A percentile compares a stretch with the other conserved stretches of the same genome.
phyloP scores from a whole-genome alignment of 2,329 filamentous ascomycete genomes.

The Scopulariopsis brevicaulis region DNA sequence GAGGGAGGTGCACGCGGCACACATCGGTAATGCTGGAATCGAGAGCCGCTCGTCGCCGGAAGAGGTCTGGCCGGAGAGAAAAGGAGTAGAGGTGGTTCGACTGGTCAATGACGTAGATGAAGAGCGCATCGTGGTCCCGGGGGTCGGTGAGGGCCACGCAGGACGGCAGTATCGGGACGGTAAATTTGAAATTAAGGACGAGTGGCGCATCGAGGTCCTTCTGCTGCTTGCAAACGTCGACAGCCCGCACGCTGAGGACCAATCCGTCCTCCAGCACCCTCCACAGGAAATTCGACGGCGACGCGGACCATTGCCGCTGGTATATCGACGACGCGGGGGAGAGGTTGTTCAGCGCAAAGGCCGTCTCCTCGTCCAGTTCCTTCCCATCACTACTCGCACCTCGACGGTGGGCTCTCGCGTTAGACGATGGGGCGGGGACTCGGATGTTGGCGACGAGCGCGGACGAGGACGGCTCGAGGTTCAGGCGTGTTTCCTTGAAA shows the following conservation, averaged over 20 bases:
- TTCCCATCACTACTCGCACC: constrained; percentile 7
- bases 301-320: constrained; percentile 64
- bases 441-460: constrained; percentile 61
- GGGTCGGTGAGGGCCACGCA: constrained; percentile 78
- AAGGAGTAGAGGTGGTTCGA: constrained; percentile 75
- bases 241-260: constrained; percentile 69
- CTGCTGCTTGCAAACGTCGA: constrained; percentile 65
- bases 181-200: constrained; percentile 68
- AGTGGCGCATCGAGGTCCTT: constrained; percentile 56
- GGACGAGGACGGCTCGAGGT: constrained; percentile 61
- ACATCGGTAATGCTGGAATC: constrained; percentile 66
- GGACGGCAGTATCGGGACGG: constrained; percentile 58
- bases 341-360: constrained; percentile 62
- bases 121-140: constrained; percentile 64
- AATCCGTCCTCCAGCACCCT: constrained; percentile 71
- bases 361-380: constrained; percentile 55
- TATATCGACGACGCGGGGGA: constrained; percentile 74
- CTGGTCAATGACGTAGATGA: constrained; percentile 68
- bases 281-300: constrained; percentile 85
- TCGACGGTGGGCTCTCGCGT: constrained; percentile 19
- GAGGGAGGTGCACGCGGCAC: constrained; percentile 63
- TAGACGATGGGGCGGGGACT: constrained; percentile 43
- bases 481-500: constrained; percentile 81
- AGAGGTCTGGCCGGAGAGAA: constrained; percentile 71
- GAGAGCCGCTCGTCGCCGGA: constrained; percentile 55